Evolutionary conservation across 169 alveolate genomes (phyloP).

Genomic region (Ichthyophthirius multifiliis): DNA sequence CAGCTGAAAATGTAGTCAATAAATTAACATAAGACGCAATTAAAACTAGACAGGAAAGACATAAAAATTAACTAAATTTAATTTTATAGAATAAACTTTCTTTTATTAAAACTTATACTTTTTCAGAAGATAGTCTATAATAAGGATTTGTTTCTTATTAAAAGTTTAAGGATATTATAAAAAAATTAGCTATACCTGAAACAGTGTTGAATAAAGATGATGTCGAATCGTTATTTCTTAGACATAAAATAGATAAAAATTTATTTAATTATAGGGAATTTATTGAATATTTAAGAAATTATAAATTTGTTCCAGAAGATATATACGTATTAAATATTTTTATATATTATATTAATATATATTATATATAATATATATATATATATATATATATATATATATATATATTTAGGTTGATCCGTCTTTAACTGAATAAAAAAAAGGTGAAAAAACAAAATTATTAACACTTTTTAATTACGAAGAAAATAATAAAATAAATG

Average conservation of each 20-base stretch:
- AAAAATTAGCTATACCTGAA: conserved; percentile 23
- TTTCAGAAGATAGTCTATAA: conserved; percentile 5
- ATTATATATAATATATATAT: neutral
- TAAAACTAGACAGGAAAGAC: neutral
- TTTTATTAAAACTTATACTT: neutral
- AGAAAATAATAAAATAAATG: neutral
- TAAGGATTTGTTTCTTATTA: conserved; percentile 9
- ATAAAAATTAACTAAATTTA: conserved; percentile 15
- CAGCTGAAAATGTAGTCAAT: neutral
- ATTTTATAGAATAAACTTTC: conserved; percentile 15
- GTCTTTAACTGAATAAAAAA: neutral
- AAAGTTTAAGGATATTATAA: conserved; percentile 28
- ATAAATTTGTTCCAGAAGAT: conserved; percentile 18
- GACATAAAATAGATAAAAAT: conserved; percentile 16
- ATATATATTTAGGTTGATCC: too few relatives aligned
- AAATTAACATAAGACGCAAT: conserved; percentile 30
- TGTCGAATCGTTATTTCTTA: conserved; percentile 10
- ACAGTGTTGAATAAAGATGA: conserved; percentile 12
- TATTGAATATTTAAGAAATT: conserved; percentile 1
- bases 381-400: too few relatives aligned
- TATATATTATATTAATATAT: neutral
- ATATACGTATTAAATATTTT: neutral
- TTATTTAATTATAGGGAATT: conserved; percentile 38
- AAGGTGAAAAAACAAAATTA: conserved; percentile 13
- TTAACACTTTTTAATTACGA: neutral